phyloP scores from a whole-genome alignment of 2,329 filamentous ascomycete species.

The Plectosphaerella sp. region DNA sequence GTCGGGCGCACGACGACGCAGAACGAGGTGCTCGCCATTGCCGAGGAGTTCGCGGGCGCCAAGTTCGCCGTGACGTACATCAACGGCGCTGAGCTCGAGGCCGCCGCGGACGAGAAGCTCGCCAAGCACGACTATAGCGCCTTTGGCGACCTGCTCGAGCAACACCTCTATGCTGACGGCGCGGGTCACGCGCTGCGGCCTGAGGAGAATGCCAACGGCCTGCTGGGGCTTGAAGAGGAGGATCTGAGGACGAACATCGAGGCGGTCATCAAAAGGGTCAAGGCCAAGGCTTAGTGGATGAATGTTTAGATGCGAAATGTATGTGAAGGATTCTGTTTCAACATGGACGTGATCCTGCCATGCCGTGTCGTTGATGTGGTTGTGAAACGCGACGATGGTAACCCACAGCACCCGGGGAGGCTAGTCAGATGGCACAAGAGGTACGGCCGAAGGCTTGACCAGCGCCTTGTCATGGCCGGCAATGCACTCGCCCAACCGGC shows the following conservation, averaged over 20 bases:
- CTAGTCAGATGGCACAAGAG: background rate
- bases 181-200: background rate
- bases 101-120: constrained; percentile 35
- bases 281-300: background rate
- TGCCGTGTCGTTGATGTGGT: background rate
- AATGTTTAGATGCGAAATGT: background rate
- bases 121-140: constrained; percentile 27
- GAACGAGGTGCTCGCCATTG: constrained; percentile 47
- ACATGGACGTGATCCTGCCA: background rate
- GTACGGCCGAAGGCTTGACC: background rate
- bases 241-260: constrained; percentile 3
- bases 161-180: constrained; percentile 9
- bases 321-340: no score
- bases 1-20: constrained; percentile 54
- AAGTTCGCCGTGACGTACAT: constrained; percentile 43
- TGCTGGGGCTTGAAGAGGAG: constrained; percentile 8
- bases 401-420: background rate
- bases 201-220: constrained; percentile 7
- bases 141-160: constrained; percentile 7
- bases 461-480: background rate
- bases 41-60: constrained; percentile 46
- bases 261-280: background rate
- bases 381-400: background rate
- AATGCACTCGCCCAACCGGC: background rate
- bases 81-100: constrained; percentile 26